These are phyloP conservation scores for Capsella rubella DNA, from an alignment of 441 rosid species.

Conservation along the genomic window DNA sequence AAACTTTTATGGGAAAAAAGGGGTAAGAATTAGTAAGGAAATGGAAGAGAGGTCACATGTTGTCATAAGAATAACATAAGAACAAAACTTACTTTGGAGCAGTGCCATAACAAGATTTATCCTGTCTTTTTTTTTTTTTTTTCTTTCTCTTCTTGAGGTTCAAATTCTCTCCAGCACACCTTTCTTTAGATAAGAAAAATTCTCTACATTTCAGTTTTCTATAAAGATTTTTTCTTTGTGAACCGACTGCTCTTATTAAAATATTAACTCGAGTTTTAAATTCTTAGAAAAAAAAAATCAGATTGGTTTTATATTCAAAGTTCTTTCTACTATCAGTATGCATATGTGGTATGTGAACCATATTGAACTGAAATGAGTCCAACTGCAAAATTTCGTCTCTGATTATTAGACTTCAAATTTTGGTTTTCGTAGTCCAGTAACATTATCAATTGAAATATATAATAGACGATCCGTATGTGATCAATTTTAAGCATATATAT, in stretches of 20 bases:
- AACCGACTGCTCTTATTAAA: not conserved
- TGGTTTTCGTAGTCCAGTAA: not conserved
- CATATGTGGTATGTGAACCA: not conserved
- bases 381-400: not conserved
- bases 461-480: not conserved
- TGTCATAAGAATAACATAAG: constrained; percentile 43
- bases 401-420: not conserved
- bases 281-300: not conserved
- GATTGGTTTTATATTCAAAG: not conserved
- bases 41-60: constrained; percentile 41
- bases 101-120: constrained; percentile 36
- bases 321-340: constrained; percentile 3
- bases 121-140: constrained; percentile 18
- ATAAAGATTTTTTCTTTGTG: not conserved
- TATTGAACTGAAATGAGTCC: not conserved
- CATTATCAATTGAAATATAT: not conserved
- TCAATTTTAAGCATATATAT: not conserved
- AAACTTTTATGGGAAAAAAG: not conserved
- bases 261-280: not conserved
- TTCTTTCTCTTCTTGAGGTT: constrained; percentile 19
- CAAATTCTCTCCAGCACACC: constrained; percentile 40
- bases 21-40: constrained; percentile 1
- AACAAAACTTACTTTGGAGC: constrained; percentile 45
- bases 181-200: constrained; percentile 8
- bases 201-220: constrained; percentile 31